Percentiles rank a stretch among this genome's conserved stretches.
Evolutionary conservation across 177 flowering plant genomes (phyloP).

Genomic region (Vitis hybrid): DNA sequence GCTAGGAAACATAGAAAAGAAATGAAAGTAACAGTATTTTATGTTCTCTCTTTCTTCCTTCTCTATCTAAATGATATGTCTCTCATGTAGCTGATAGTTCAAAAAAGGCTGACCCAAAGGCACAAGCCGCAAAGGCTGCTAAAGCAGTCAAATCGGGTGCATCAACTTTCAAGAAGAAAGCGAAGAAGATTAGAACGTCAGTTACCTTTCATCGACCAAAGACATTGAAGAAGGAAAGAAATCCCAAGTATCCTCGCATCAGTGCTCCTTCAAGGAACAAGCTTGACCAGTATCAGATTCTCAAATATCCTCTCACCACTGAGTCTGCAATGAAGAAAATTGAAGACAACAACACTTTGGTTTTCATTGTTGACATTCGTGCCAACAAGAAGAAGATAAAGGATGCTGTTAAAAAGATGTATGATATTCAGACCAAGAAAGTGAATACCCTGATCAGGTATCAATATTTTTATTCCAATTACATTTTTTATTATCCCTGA

Average conservation of each 20-base stretch:
- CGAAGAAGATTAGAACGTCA: slow-evolving; percentile 50
- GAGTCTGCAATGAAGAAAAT: slow-evolving; percentile 73
- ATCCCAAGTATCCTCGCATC: slow-evolving; percentile 58
- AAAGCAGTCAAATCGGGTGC: slow-evolving; percentile 57
- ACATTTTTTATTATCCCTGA: background rate
- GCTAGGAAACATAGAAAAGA: background rate
- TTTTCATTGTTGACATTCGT: slow-evolving; percentile 64
- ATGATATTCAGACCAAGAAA: slow-evolving; percentile 60
- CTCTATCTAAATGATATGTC: background rate
- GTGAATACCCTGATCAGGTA: slow-evolving; percentile 64
- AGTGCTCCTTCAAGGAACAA: slow-evolving; percentile 61
- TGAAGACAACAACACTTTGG: slow-evolving; percentile 67
- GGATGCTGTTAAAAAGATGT: slow-evolving; percentile 62
- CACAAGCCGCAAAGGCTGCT: slow-evolving; percentile 59
- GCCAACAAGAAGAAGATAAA: slow-evolving; percentile 63
- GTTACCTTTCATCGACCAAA: slow-evolving; percentile 60
- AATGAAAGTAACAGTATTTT: background rate
- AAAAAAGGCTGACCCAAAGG: slow-evolving; percentile 56
- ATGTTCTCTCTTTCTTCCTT: background rate
- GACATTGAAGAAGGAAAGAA: slow-evolving; percentile 55
- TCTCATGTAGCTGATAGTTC: slow-evolving; percentile 29
- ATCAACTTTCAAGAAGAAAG: slow-evolving; percentile 49
- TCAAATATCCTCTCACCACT: slow-evolving; percentile 60
- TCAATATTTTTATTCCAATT: background rate
- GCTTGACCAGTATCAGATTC: slow-evolving; percentile 62